Conservation (phyloP, 176 grass and related monocot species). For the Lolium multiflorum region DNA sequence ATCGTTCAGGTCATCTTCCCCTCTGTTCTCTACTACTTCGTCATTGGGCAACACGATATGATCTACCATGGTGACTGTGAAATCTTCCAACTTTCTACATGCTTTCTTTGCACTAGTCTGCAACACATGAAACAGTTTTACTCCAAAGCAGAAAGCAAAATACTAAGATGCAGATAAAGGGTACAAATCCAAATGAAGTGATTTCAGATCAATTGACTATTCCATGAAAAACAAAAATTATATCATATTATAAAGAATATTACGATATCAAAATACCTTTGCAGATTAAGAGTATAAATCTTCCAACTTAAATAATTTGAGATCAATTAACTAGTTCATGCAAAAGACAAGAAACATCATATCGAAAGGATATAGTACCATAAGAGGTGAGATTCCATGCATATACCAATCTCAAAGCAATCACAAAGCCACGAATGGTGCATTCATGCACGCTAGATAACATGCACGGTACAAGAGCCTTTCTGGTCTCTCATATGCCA, state of each 20-base stretch:
- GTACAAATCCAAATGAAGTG: not conserved
- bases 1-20: slow-evolving; percentile 48
- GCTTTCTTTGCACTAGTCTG: slow-evolving; percentile 79
- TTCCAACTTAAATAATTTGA: no score
- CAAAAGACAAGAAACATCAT: no score
- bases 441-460: no score
- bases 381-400: no score
- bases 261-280: no score
- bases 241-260: not conserved
- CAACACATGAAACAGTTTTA: slow-evolving; percentile 41
- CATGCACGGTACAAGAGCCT: no score
- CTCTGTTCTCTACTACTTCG: slow-evolving; percentile 46
- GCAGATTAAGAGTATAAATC: no score
- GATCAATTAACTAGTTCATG: no score
- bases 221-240: not conserved
- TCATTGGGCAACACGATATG: slow-evolving; percentile 51
- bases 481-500: no score
- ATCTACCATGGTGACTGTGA: slow-evolving; percentile 55
- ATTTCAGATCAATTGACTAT: not conserved
- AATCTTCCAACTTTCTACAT: slow-evolving; percentile 62
- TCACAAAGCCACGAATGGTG: no score
- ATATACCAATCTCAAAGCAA: no score
- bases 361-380: no score
- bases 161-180: not conserved
- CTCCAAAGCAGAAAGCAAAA: not conserved